Evolutionary conservation across 768 basidiomycete species (phyloP), one percentile per base, ranked within the genome.

Genomic region (Boletus sp.): DNA sequence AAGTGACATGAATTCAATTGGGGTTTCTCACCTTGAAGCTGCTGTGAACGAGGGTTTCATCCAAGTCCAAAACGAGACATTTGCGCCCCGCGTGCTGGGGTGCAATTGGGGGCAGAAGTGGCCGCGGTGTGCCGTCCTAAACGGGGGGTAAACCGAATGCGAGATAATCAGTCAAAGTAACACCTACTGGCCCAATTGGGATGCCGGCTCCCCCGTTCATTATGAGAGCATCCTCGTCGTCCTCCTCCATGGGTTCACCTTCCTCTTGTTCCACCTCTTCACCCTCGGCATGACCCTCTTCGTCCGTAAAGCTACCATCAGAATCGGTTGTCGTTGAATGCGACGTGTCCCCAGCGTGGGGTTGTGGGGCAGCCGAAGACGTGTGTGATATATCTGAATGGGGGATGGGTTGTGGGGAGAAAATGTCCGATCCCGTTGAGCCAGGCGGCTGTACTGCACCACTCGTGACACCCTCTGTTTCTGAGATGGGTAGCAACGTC

Each of bases 1-100:
- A 41, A 39, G 51, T 30, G 45, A 50, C n/a, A 48, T 28, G 37
- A 54, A 37, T 2, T 6, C n/a, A 29, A 48, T 29, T 4, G 12
- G 17, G 58, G 55, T 76, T 2, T 48, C 49, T 40, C 59, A 96
- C 96, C 85, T 98, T 99, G 84, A 99, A 98, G 72, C 92, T 95
- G 68, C 91, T 94, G 75, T 98, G 96, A 20, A 98, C 87, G 18
- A 99, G 79, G 3, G 97, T 99, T 75, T 99, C 96, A 64, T 99
- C 96, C 40, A 99, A 80, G 75, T 99, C 97, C 28, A 99, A 82
- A 42, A 98, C 94, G 11, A 98, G 82, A 67, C 97, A 98, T 76
- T 99, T 99, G 55, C 94, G 79, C 32, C 96, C 96, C 33, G 76
- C 81, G 64, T 96, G 90, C 17, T 89, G 85, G 11, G 87, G 83